A percentile compares a stretch with the other conserved stretches of the same genome.
Conservation (phyloP, 2,329 filamentous ascomycete genomes). For the Diaporthe velutina region DNA sequence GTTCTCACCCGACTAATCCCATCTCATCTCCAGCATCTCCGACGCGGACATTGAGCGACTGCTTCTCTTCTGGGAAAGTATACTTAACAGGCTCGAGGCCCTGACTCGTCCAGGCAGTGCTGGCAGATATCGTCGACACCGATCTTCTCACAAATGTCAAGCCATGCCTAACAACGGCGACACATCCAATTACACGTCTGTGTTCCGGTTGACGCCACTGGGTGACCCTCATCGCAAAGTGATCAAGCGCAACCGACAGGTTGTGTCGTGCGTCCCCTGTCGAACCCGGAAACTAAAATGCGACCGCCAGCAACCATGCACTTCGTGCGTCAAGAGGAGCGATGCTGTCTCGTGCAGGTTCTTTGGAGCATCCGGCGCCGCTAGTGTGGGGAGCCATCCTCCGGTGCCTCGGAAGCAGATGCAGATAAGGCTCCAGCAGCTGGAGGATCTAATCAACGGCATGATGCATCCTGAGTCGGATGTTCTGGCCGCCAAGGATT, state of each 20-base stretch:
- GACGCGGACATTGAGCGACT: not conserved
- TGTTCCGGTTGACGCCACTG: constrained; percentile 52
- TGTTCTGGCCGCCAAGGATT: not conserved
- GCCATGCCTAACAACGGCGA: constrained; percentile 39
- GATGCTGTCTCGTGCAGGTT: constrained; percentile 52
- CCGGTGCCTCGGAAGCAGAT: constrained; percentile 50
- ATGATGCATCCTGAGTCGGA: constrained; percentile 44
- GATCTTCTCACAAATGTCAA: not conserved
- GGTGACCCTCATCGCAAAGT: constrained; percentile 48
- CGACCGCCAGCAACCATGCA: constrained; percentile 56
- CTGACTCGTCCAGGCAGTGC: not conserved
- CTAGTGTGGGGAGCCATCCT: not conserved
- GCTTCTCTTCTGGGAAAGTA: constrained; percentile 29
- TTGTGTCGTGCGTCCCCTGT: constrained; percentile 57
- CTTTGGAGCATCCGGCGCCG: constrained; percentile 36
- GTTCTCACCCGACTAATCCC: constrained; percentile 9
- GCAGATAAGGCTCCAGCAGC: constrained; percentile 53
- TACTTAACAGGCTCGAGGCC: not conserved
- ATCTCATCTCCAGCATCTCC: constrained; percentile 31
- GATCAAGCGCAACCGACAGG: constrained; percentile 55
- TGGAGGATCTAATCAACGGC: constrained; percentile 57
- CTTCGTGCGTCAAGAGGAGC: constrained; percentile 55
- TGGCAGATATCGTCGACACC: not conserved
- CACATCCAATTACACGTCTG: constrained; percentile 45
- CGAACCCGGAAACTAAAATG: constrained; percentile 59